phyloP scores from a whole-genome alignment of 1,284 basidiomycete genomes.

The Sanguinoderma infundibulare region DNA sequence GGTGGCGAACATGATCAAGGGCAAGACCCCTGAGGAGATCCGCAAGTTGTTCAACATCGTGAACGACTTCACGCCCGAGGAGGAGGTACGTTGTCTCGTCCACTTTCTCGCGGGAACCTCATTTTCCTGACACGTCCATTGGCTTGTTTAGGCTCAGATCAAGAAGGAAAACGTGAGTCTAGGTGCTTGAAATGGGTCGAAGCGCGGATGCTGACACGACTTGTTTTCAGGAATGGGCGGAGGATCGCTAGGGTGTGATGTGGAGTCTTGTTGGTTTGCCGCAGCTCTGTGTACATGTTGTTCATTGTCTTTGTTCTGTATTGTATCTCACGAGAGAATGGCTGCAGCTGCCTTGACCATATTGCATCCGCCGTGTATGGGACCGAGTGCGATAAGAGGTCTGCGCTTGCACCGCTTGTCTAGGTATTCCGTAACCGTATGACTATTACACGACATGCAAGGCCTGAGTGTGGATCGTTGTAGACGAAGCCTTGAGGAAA shows the following conservation, averaged over 20 bases:
- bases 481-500: too few species aligned
- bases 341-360: neutral
- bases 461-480: too few species aligned
- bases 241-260: constrained; percentile 68
- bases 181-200: neutral
- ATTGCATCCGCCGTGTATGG: constrained; percentile 3
- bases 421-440: too few species aligned
- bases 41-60: constrained; percentile 97
- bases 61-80: constrained; percentile 99
- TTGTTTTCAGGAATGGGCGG: constrained; percentile 75
- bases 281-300: constrained; percentile 26
- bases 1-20: constrained; percentile 99
- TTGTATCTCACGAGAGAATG: constrained; percentile 22
- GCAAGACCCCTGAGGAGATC: constrained; percentile 96
- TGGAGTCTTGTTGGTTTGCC: constrained; percentile 29
- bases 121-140: constrained; percentile 11
- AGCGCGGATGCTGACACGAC: constrained; percentile 1
- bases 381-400: neutral
- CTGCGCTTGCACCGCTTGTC: too few species aligned
- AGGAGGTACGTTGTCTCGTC: constrained; percentile 72
- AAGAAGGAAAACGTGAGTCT: constrained; percentile 96
- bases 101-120: constrained; percentile 8
- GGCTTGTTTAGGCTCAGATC: constrained; percentile 84
- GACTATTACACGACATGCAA: too few species aligned
- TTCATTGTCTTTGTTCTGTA: constrained; percentile 16